Evolutionary conservation across 2,329 filamentous ascomycete species (phyloP), one percentile per base, ranked within the genome.

Genomic region (Pochonia chlamydosporia): DNA sequence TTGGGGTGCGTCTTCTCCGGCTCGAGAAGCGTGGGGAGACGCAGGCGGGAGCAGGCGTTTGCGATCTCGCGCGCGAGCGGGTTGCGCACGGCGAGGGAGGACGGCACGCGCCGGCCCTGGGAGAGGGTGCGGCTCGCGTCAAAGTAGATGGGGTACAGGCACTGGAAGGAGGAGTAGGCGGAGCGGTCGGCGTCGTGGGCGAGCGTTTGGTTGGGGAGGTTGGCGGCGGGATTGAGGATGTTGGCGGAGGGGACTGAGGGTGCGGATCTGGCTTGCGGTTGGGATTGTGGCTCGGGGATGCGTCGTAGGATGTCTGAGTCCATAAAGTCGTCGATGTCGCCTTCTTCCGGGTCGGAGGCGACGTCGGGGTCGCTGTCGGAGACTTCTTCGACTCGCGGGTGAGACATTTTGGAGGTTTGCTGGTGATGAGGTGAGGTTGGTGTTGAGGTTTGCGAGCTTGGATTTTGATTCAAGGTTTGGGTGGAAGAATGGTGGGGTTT

Each of bases 71-170:
- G 81, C 7, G 93, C 93, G 36, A 99, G 78, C 24, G 93, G 93
- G 70, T 92, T 95, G 48, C 74, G 64, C 5, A 96, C 87, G 1
- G 90, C 92, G 6, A 89, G 76, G 43, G 79, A 72, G 44, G 75
- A 70, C 43, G 81, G 72, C 8, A 97, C 91, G 57, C 91, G 85
- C 14, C 93, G 82, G 31, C 93, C 93, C 60, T 95, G 78, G 49
- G 84, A 82, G 48, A 91, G 83, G 36, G 81, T 79, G 43, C 88
- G 82, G 21, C 74, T 73, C 54, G 77, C 78, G 75, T 96, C 92
- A 62, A 99, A 99, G 77, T 99, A 99, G 50, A 97, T 73, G 0
- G 93, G 92, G 72, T 99, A 99, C 23, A 99, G 76, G 68, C 89
- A 92, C 67, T 93, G 87, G 73, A 84, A 96, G 68, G 82, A 73